A percentile compares a stretch with the other conserved stretches of the same genome.
Evolutionary conservation across 2,329 filamentous ascomycete genomes (phyloP).

Genomic region (Graphilbum fragrans): DNA sequence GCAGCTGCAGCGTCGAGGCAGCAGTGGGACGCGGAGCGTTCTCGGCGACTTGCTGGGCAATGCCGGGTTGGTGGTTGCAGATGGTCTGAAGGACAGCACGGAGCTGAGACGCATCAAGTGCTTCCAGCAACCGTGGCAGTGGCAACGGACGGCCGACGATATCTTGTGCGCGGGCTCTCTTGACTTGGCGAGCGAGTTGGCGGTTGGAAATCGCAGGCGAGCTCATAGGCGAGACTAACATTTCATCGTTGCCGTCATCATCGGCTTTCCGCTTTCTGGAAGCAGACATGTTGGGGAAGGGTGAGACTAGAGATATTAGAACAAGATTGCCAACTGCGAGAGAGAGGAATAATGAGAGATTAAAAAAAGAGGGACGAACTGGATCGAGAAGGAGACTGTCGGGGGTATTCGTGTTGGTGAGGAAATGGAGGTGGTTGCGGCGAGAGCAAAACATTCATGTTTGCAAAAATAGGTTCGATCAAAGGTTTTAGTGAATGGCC

Average conservation of each 20-base stretch:
- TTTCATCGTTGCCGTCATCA: slow-evolving; percentile 71
- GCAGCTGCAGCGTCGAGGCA: slow-evolving; percentile 63
- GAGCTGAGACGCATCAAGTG: slow-evolving; percentile 74
- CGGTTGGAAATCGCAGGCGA: slow-evolving; percentile 67
- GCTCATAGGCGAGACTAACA: slow-evolving; percentile 77
- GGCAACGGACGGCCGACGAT: slow-evolving; percentile 43
- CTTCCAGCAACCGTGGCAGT: slow-evolving; percentile 74
- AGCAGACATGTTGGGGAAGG: slow-evolving; percentile 38
- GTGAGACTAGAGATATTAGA: slow-evolving; percentile 23
- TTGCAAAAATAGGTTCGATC: slow-evolving; percentile 6
- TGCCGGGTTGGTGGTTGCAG: slow-evolving; percentile 77
- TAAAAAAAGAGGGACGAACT: slow-evolving; percentile 14
- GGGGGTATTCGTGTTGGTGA: slow-evolving; percentile 43
- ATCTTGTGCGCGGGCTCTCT: slow-evolving; percentile 53
- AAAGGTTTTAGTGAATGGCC: background rate
- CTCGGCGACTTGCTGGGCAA: slow-evolving; percentile 72
- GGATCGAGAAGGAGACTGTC: slow-evolving; percentile 41
- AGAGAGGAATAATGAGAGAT: slow-evolving; percentile 7
- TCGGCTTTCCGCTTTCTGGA: slow-evolving; percentile 78
- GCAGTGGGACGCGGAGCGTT: slow-evolving; percentile 82
- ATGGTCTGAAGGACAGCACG: slow-evolving; percentile 80
- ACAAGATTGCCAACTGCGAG: slow-evolving; percentile 4
- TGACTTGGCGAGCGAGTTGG: slow-evolving; percentile 53
- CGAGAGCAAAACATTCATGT: slow-evolving; percentile 51
- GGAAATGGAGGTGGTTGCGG: slow-evolving; percentile 47